Base-by-base conservation (phyloP, 176 grass and related monocot species). In the Cenchrus americanus region DNA sequence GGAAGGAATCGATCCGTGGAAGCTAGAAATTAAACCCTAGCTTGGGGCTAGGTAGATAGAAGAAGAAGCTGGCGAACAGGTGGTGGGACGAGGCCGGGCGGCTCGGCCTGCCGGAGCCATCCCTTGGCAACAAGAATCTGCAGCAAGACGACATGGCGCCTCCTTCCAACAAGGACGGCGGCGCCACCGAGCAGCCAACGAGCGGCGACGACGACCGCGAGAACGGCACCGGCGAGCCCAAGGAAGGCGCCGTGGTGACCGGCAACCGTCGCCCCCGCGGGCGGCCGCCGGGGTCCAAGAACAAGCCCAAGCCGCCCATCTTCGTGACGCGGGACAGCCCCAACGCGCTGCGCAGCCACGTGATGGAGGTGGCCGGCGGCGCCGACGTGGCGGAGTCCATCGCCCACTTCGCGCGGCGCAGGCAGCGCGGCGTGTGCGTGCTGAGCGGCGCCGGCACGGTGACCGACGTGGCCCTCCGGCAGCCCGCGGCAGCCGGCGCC, bases 241-340 rank as follows among this genome's bases (percentile, higher is more conserved):
- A 73, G 63, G 94, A 91, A 23, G 94, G 94, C 49, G 91, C 89
- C 21, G 87, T 93, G 44, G 91, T 91, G 62, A 69, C 87, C 0
- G 81, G 86, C 41, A 87, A 88, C 89, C 91, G 91, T 17, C 84
- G 91, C 2, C 94, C 86, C 67, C 91, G 94, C 9, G 94, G 94
- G 9, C 91, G 94, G 0, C 94, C 94, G 4, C 58, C 86, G 15
- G 94, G 94, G 3, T 97, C 94, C 57, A 97, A 97, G 89, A 97
- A 97, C 73, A 97, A 91, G 75, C 94, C 94, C 0, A 97, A 91
- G 84, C 91, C 94, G 7, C 94, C 94, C 71, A 93, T 97, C 76
- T 93, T 97, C 84, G 84, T 97, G 30, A 97, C 91, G 15, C 86
- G 91, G 22, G 94, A 97, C 80, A 91, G 94, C 87, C 91, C 94